A percentile compares a stretch with the other conserved stretches of the same genome.
Conservation (phyloP, 2,329 filamentous ascomycete genomes). For the Colletotrichum liriopes region DNA sequence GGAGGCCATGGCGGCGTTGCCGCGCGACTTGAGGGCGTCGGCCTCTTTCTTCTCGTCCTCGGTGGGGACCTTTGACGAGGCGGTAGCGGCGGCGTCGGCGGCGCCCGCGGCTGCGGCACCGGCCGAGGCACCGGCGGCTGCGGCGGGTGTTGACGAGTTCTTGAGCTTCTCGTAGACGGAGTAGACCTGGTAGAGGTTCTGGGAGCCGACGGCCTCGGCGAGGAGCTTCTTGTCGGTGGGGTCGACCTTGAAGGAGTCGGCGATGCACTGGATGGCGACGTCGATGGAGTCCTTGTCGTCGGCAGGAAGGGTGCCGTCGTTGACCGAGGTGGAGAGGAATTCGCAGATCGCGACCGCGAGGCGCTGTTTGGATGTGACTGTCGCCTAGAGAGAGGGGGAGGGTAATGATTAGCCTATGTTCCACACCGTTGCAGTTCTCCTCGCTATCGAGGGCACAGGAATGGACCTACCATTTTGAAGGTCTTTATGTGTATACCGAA, state of each 20-base stretch:
- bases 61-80: slow-evolving; percentile 54
- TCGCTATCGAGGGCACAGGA: too few relatives aligned
- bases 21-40: slow-evolving; percentile 89
- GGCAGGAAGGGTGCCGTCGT: slow-evolving; percentile 87
- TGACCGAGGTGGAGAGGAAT: slow-evolving; percentile 87
- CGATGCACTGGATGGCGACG: slow-evolving; percentile 93
- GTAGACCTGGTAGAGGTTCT: slow-evolving; percentile 93
- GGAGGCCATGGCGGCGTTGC: slow-evolving; percentile 94
- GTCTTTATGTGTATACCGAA: slow-evolving; percentile 18
- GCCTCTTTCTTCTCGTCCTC: slow-evolving; percentile 83
- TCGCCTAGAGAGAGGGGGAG: slow-evolving; percentile 51
- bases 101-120: slow-evolving; percentile 58
- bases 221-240: slow-evolving; percentile 81
- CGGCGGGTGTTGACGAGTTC: slow-evolving; percentile 59
- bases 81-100: slow-evolving; percentile 51
- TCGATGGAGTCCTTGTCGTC: slow-evolving; percentile 97
- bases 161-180: slow-evolving; percentile 96
- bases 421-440: not conserved
- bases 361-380: slow-evolving; percentile 77
- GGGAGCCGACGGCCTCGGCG: slow-evolving; percentile 83
- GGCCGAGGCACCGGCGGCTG: slow-evolving; percentile 51
- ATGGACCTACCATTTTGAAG: slow-evolving; percentile 36
- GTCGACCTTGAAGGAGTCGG: slow-evolving; percentile 96
- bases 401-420: not conserved
- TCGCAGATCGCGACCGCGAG: slow-evolving; percentile 97